These are phyloP conservation scores for Orbilia blumenaviensis DNA, from an alignment of 2,329 filamentous ascomycete genomes.

Conservation along the genomic window DNA sequence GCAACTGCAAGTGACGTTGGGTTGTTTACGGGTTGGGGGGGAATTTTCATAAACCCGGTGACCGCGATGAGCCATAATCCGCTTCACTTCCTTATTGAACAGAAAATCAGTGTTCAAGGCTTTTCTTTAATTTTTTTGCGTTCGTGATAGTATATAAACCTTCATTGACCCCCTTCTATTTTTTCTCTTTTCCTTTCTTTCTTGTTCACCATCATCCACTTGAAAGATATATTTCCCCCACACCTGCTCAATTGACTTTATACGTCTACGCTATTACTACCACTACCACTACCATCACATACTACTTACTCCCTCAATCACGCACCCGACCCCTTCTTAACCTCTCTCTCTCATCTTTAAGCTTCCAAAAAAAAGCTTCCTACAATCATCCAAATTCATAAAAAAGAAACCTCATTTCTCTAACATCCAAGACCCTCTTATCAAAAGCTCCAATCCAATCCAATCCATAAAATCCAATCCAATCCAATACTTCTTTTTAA, in stretches of 20 bases:
- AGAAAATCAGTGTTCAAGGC: too few relatives aligned
- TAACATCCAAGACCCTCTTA: background rate
- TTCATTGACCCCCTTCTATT: background rate
- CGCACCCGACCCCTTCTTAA: too few relatives aligned
- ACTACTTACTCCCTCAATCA: too few relatives aligned
- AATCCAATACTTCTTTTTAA: too few relatives aligned
- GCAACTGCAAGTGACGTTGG: constrained; percentile 6
- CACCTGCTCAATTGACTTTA: background rate
- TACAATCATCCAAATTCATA: too few relatives aligned
- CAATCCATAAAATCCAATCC: background rate
- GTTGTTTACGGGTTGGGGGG: too few relatives aligned
- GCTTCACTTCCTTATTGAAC: too few relatives aligned
- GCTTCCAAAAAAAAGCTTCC: too few relatives aligned
- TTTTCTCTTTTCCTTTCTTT: background rate
- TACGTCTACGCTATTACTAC: background rate
- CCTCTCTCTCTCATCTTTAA: too few relatives aligned
- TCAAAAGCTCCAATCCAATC: too few relatives aligned
- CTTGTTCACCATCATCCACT: background rate
- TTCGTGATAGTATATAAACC: background rate
- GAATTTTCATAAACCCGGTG: constrained; percentile 7
- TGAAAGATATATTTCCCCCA: background rate
- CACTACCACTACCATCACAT: too few relatives aligned
- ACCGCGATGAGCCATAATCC: constrained; percentile 26
- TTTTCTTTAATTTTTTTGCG: background rate
- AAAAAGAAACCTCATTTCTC: background rate